phyloP scores from a whole-genome alignment of 805 yeast species.

The Metschnikowia noctiluminum region DNA sequence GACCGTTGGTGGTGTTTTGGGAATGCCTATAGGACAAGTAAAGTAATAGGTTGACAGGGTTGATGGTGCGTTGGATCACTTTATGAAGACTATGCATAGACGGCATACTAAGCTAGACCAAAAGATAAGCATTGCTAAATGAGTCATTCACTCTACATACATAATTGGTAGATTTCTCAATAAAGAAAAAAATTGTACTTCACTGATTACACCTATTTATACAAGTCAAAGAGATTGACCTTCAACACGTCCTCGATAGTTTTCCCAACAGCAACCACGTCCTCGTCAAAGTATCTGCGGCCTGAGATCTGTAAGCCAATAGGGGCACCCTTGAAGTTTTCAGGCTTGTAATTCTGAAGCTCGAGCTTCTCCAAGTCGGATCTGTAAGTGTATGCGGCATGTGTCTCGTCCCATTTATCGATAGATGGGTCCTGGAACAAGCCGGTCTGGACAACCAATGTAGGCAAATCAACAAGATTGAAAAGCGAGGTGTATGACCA shows the following conservation, averaged over 20 bases:
- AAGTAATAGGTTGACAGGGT: neutral
- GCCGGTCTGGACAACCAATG: slow-evolving; percentile 61
- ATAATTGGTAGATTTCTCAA: too few species aligned
- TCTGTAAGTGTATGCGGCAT: slow-evolving; percentile 37
- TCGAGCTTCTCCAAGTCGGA: slow-evolving; percentile 48
- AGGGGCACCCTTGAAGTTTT: slow-evolving; percentile 50
- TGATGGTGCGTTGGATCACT: neutral
- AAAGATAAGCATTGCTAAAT: too few species aligned
- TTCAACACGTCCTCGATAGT: slow-evolving; percentile 36
- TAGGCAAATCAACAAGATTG: slow-evolving; percentile 71
- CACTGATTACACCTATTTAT: slow-evolving; percentile 9
- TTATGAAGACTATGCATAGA: neutral
- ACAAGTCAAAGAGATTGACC: slow-evolving; percentile 23
- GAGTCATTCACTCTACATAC: too few species aligned
- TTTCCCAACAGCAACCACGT: slow-evolving; percentile 48
- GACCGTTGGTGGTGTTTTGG: too few species aligned
- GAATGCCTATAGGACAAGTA: too few species aligned
- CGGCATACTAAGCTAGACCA: neutral
- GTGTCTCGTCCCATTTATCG: slow-evolving; percentile 46
- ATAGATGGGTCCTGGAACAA: slow-evolving; percentile 51
- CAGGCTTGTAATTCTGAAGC: slow-evolving; percentile 45
- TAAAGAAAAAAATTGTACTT: too few species aligned
- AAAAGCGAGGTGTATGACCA: slow-evolving; percentile 81
- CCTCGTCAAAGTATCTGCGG: slow-evolving; percentile 56
- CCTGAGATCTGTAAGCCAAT: slow-evolving; percentile 52